Percentiles rank a stretch among this genome's conserved stretches.
phyloP scores from a whole-genome alignment of 75 land plant species.

The Selaginella tamariscina region DNA sequence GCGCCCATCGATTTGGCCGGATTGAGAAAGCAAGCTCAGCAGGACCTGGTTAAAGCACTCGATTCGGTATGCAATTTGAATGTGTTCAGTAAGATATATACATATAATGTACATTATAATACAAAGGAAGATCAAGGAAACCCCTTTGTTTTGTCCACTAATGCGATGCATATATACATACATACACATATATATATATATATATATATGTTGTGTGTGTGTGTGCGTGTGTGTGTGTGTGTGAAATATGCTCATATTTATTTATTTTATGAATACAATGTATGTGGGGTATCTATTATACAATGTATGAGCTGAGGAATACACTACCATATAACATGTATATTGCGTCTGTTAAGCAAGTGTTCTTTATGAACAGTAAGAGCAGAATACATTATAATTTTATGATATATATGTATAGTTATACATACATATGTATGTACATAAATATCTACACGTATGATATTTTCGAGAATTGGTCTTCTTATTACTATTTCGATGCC shows the following conservation, averaged over 20 bases:
- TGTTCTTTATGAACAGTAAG: background rate
- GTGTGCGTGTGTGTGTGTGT: background rate
- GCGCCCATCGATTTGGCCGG: constrained; percentile 62
- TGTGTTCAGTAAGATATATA: background rate
- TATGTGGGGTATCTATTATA: too few species aligned
- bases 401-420: too few species aligned
- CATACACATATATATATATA: too few species aligned
- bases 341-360: too few species aligned
- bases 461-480: background rate
- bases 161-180: background rate
- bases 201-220: background rate
- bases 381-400: too few species aligned
- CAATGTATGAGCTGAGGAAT: too few species aligned
- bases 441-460: background rate
- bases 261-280: background rate
- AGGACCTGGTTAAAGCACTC: constrained; percentile 63
- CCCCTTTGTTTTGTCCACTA: background rate
- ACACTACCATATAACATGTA: too few species aligned
- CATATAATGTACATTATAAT: background rate
- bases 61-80: constrained; percentile 41
- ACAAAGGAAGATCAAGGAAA: background rate
- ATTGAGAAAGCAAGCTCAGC: constrained; percentile 67
- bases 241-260: background rate
- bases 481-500: background rate
- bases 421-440: background rate